Evolutionary conservation across 495 filamentous ascomycete species (phyloP).

Genomic region (Hypoxylon intermedium): DNA sequence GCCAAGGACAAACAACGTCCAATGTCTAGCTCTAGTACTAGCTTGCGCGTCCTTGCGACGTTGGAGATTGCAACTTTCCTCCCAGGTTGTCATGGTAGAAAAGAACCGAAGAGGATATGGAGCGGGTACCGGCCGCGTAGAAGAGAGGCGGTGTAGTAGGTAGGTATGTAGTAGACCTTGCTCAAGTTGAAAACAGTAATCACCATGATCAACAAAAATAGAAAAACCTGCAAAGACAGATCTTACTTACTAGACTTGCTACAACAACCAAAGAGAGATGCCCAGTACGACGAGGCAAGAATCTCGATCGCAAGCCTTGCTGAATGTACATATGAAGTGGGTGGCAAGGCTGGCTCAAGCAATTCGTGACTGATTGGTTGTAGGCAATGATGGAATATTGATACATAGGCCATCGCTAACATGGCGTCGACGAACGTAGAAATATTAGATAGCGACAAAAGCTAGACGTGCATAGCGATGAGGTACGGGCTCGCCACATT

Average conservation of each 20-base stretch:
- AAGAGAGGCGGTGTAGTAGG: slow-evolving; percentile 33
- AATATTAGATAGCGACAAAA: not conserved
- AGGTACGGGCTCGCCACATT: slow-evolving; percentile 14
- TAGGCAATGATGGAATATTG: not conserved
- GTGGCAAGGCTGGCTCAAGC: slow-evolving; percentile 22
- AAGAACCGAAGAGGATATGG: slow-evolving; percentile 1
- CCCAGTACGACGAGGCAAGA: slow-evolving; percentile 20
- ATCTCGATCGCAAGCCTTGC: slow-evolving; percentile 25
- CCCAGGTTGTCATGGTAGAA: slow-evolving; percentile 6
- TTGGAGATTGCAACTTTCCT: slow-evolving; percentile 26
- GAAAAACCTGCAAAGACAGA: slow-evolving; percentile 16
- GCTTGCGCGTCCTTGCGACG: slow-evolving; percentile 35
- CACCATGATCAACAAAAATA: slow-evolving; percentile 14
- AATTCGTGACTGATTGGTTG: slow-evolving; percentile 8
- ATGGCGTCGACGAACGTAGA: slow-evolving; percentile 18
- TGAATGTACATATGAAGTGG: slow-evolving; percentile 14
- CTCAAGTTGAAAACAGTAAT: slow-evolving; percentile 6
- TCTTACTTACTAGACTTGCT: slow-evolving; percentile 1
- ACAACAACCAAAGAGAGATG: slow-evolving; percentile 5
- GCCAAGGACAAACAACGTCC: slow-evolving; percentile 13
- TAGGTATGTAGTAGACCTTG: not conserved
- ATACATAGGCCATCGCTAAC: slow-evolving; percentile 2
- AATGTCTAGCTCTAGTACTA: slow-evolving; percentile 1
- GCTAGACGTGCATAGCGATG: not conserved
- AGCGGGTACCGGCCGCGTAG: not conserved